These are phyloP conservation scores for Sphagnum magellanicum DNA, from an alignment of 228 moss, liverwort and hornwort species.

Conservation along the genomic window DNA sequence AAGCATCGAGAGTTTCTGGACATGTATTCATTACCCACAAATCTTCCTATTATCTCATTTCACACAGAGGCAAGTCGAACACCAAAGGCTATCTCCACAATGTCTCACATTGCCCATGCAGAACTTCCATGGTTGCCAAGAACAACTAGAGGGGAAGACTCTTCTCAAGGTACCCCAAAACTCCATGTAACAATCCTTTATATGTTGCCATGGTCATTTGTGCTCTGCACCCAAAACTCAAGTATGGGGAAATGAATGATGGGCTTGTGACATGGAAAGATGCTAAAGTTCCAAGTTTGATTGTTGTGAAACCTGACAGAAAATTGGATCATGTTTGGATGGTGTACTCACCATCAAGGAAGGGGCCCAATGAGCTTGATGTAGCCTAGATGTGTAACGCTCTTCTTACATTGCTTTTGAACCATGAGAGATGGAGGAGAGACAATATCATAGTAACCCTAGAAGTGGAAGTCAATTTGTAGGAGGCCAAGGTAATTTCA, in stretches of 20 bases:
- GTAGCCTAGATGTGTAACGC: conserved; percentile 91
- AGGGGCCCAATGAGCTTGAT: conserved; percentile 63
- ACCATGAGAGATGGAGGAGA: conserved; percentile 52
- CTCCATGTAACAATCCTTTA: conserved; percentile 60
- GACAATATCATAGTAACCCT: conserved; percentile 26
- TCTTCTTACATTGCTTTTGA: conserved; percentile 57
- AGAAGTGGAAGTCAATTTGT: conserved; percentile 34
- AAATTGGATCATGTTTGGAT: conserved; percentile 83
- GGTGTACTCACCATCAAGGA: conserved; percentile 84
- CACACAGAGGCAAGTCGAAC: conserved; percentile 93
- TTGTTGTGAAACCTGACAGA: conserved; percentile 75
- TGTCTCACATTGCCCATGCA: conserved; percentile 84
- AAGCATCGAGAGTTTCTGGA: conserved; percentile 73
- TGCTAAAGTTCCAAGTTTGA: conserved; percentile 88
- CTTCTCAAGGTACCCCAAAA: conserved; percentile 23
- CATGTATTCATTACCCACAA: conserved; percentile 60
- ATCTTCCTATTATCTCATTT: conserved; percentile 83
- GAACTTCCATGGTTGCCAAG: conserved; percentile 61
- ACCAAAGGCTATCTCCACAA: conserved; percentile 65
- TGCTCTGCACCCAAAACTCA: conserved; percentile 82
- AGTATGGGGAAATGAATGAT: conserved; percentile 89
- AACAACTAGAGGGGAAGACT: conserved; percentile 28
- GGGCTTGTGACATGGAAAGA: conserved; percentile 87
- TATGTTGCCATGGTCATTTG: conserved; percentile 93
- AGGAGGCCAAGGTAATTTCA: conserved; percentile 32